Conservation (phyloP, 495 filamentous ascomycete species). For the Gamarada debralockiae region DNA sequence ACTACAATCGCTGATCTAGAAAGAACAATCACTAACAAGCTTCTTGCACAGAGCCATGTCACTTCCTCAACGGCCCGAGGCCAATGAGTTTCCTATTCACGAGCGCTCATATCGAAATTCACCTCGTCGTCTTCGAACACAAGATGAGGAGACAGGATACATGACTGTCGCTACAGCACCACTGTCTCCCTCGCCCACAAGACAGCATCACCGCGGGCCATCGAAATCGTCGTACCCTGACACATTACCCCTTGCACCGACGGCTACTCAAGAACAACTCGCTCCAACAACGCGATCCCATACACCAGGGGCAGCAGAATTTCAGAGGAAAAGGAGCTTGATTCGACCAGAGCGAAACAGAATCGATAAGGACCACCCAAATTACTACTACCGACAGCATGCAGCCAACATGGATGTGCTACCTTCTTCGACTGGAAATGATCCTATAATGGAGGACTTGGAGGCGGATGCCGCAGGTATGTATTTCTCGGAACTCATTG, state of each 20-base stretch:
- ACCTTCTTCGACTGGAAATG: slow-evolving; percentile 88
- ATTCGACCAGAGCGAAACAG: slow-evolving; percentile 83
- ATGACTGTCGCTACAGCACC: slow-evolving; percentile 8
- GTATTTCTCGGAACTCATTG: no score
- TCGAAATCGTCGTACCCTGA: slow-evolving; percentile 24
- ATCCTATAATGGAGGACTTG: slow-evolving; percentile 74
- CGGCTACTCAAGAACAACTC: slow-evolving; percentile 36
- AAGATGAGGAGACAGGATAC: slow-evolving; percentile 61
- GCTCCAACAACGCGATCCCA: not conserved
- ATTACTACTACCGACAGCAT: slow-evolving; percentile 92
- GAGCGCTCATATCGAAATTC: slow-evolving; percentile 65
- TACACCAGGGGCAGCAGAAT: slow-evolving; percentile 30
- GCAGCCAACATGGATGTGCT: slow-evolving; percentile 82
- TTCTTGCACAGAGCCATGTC: slow-evolving; percentile 16
- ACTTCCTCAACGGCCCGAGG: slow-evolving; percentile 59
- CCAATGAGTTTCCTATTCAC: slow-evolving; percentile 51
- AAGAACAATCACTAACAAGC: slow-evolving; percentile 9
- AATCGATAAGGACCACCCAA: slow-evolving; percentile 79
- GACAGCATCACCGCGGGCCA: slow-evolving; percentile 9
- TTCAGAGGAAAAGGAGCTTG: slow-evolving; percentile 74
- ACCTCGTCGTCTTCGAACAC: slow-evolving; percentile 56
- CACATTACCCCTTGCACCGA: slow-evolving; percentile 24
- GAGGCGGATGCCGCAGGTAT: slow-evolving; percentile 33
- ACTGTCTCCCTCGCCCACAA: slow-evolving; percentile 10
- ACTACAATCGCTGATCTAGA: not conserved